Evolutionary conservation across 164 flowering plant species (phyloP), one percentile per base, ranked within the genome.

Genomic region (Nymphaea colorata): DNA sequence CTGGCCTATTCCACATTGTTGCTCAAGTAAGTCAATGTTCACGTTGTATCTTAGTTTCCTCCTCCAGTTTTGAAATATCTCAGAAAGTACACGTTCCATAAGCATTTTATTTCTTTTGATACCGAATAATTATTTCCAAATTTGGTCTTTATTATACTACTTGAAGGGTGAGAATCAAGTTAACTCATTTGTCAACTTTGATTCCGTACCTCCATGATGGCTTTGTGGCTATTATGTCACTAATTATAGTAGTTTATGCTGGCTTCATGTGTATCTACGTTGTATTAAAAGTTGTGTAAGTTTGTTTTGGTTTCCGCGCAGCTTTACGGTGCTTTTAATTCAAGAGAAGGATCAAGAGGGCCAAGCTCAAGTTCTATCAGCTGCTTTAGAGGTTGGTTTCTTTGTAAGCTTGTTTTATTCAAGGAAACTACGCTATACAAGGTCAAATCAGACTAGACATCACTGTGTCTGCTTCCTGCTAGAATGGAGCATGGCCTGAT

Each of bases 291-390:
- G n/a, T 25, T 0, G 0, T 25, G 36, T 25, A 25, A 25, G 36
- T 25, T 25, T 25, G 36, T 25, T 25, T 25, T 25, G 36, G 36
- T 25, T 25, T 1, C 36, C 36, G 36, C 12, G 71, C 85, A 94
- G 98, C 76, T 94, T 85, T 81, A 82, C 97, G 11, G 95, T 94
- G 69, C 77, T 94, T 51, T 75, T 91, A 77, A 86, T 87, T 74
- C 93, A 87, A 68, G 85, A 79, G 70, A 84, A 81, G 76, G 93
- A 94, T 80, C 76, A 83, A 74, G 96, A 87, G 71, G 97, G 97
- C 60, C 98, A 94, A 84, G 81, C 87, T 64, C 97, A 94, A 75
- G 95, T 89, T 76, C 91, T 91, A 67, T 94, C 98, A 66, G 97
- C 98, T 15, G 90, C 93, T 59, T 76, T 94, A 59, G 90, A 83